Evolutionary conservation across 108 stramenopile genomes (phyloP).

Genomic region (Discostella stelligeroides): DNA sequence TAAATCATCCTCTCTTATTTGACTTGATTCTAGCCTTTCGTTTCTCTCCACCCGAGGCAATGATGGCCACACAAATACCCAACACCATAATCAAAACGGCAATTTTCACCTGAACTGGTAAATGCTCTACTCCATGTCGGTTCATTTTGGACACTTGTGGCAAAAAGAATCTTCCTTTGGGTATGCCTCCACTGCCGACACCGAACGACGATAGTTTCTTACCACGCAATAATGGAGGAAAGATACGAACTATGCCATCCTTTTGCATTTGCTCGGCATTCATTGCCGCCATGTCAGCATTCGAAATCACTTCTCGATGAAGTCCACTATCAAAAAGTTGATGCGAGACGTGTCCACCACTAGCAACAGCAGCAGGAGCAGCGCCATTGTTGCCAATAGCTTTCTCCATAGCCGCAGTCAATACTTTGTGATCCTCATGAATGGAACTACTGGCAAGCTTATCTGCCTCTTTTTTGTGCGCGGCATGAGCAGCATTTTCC

Average conservation of each 20-base stretch:
- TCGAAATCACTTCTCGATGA: constrained; percentile 41
- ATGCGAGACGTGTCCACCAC: not conserved
- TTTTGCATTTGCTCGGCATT: constrained; percentile 28
- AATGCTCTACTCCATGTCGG: constrained; percentile 39
- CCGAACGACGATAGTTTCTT: too few relatives aligned
- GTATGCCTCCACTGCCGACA: constrained; percentile 9
- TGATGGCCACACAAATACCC: constrained; percentile 38
- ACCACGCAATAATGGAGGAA: constrained; percentile 37
- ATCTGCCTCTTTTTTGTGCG: constrained; percentile 39
- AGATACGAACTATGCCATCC: constrained; percentile 19
- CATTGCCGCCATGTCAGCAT: constrained; percentile 29
- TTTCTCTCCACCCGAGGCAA: constrained; percentile 17
- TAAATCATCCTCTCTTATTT: constrained; percentile 24
- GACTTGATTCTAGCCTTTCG: constrained; percentile 15
- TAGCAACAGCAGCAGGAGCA: not conserved
- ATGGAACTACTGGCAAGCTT: constrained; percentile 26
- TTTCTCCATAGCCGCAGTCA: constrained; percentile 19
- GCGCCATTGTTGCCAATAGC: not conserved
- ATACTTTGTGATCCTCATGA: constrained; percentile 31
- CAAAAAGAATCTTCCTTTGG: constrained; percentile 27
- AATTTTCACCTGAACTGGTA: constrained; percentile 35
- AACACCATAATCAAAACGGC: constrained; percentile 30
- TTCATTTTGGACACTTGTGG: not conserved
- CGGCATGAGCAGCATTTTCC: constrained; percentile 16
- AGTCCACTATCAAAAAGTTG: not conserved